A percentile compares a stretch with the other conserved stretches of the same genome.
Evolutionary conservation across 2,329 filamentous ascomycete species (phyloP).

Genomic region (Didymella pinodella): DNA sequence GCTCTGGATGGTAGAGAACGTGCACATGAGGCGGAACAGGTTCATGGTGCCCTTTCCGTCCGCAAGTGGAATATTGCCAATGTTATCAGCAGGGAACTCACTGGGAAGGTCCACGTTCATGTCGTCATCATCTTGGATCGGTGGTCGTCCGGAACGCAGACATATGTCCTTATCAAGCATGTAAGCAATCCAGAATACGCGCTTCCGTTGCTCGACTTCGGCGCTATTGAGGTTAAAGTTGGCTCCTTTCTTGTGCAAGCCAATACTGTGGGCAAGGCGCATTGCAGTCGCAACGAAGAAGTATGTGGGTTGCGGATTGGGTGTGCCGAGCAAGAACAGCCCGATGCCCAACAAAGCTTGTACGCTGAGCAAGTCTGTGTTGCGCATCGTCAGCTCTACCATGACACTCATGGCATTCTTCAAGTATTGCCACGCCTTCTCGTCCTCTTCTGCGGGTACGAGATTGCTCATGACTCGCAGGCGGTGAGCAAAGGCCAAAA

Average conservation of each 20-base stretch:
- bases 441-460: constrained; percentile 87
- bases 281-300: constrained; percentile 91
- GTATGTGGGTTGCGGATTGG: constrained; percentile 94
- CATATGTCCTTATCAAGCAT: constrained; percentile 78
- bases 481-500: constrained; percentile 89
- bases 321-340: constrained; percentile 93
- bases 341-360: constrained; percentile 94
- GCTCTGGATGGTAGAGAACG: constrained; percentile 89
- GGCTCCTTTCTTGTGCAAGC: constrained; percentile 89
- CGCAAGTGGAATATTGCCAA: constrained; percentile 90
- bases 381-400: constrained; percentile 91
- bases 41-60: constrained; percentile 94
- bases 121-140: constrained; percentile 77
- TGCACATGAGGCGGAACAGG: constrained; percentile 90
- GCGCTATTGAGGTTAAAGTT: constrained; percentile 93
- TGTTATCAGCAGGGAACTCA: constrained; percentile 87
- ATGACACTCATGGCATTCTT: constrained; percentile 97
- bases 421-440: constrained; percentile 92
- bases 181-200: constrained; percentile 81
- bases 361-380: constrained; percentile 92
- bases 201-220: constrained; percentile 88
- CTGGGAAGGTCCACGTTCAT: constrained; percentile 98
- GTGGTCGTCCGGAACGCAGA: constrained; percentile 74
- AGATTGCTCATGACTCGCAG: constrained; percentile 95
- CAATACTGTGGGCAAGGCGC: constrained; percentile 89